Evolutionary conservation across 2,329 filamentous ascomycete species (phyloP).

Genomic region (Colletotrichum sojae): DNA sequence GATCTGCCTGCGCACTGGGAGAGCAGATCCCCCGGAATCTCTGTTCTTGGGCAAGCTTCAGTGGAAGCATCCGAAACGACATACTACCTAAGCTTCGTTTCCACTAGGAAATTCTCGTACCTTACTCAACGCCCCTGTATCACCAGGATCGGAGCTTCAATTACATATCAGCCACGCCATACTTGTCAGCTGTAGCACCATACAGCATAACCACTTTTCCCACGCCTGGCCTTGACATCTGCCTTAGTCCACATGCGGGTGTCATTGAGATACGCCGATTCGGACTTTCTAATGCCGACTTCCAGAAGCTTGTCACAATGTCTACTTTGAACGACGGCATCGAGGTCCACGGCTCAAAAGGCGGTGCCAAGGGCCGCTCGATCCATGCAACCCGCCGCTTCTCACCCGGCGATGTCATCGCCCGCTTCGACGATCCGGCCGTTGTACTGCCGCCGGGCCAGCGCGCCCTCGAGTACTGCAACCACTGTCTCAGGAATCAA

Average conservation of each 20-base stretch:
- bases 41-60: too few species aligned
- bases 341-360: slow-evolving; percentile 31
- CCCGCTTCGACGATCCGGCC: slow-evolving; percentile 57
- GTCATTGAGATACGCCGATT: too few species aligned
- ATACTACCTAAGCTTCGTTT: too few species aligned
- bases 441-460: slow-evolving; percentile 64
- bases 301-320: neutral
- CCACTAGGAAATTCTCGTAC: too few species aligned
- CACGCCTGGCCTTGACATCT: neutral
- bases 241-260: too few species aligned
- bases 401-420: slow-evolving; percentile 61
- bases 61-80: too few species aligned
- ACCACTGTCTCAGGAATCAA: slow-evolving; percentile 59
- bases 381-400: slow-evolving; percentile 61
- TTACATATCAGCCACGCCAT: too few species aligned
- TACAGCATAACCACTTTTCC: neutral
- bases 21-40: slow-evolving; percentile 1
- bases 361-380: slow-evolving; percentile 58
- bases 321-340: slow-evolving; percentile 12
- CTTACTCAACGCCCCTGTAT: too few species aligned
- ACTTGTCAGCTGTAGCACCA: too few species aligned
- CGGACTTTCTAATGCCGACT: too few species aligned
- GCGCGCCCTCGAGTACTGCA: slow-evolving; percentile 60
- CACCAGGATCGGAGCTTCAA: too few species aligned
- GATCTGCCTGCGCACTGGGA: slow-evolving; percentile 16